A percentile compares a stretch with the other conserved stretches of the same genome.
These are phyloP conservation scores for Dovyalis caffra DNA, from an alignment of 345 rosid species.

Conservation along the genomic window DNA sequence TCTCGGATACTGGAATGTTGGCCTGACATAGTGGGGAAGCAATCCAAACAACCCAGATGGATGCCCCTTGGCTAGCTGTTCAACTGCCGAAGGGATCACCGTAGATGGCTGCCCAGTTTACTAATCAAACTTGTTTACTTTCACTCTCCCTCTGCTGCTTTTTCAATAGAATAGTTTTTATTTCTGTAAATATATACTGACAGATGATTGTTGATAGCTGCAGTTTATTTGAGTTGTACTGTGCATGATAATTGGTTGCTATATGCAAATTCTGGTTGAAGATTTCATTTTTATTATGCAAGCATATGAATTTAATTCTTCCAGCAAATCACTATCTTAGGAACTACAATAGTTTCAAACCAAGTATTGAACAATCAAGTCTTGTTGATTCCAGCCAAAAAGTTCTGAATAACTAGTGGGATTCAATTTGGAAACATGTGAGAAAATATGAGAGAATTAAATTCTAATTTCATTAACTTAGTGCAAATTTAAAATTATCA, in stretches of 20 bases:
- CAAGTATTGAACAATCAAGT: background rate
- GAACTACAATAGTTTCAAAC: too few relatives aligned
- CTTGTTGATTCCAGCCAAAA: background rate
- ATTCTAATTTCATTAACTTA: background rate
- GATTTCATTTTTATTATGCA: too few relatives aligned
- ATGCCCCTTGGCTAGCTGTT: constrained; percentile 67
- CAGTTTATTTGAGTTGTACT: background rate
- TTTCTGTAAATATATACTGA: background rate
- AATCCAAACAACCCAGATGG: constrained; percentile 43
- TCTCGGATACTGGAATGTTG: constrained; percentile 40
- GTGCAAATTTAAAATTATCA: background rate
- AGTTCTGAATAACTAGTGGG: background rate
- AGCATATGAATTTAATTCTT: too few relatives aligned
- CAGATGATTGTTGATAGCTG: background rate
- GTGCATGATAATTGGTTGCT: background rate
- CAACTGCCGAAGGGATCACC: constrained; percentile 57
- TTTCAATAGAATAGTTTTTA: background rate
- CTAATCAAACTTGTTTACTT: constrained; percentile 1
- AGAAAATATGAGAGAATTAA: background rate
- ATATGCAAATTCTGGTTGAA: too few relatives aligned
- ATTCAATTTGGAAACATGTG: background rate
- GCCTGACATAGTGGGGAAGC: constrained; percentile 74
- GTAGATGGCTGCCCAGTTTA: constrained; percentile 57
- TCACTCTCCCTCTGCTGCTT: background rate
- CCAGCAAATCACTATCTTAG: too few relatives aligned